Base-by-base conservation (phyloP, 805 yeast species). In the Schwanniomyces vanrijiae region DNA sequence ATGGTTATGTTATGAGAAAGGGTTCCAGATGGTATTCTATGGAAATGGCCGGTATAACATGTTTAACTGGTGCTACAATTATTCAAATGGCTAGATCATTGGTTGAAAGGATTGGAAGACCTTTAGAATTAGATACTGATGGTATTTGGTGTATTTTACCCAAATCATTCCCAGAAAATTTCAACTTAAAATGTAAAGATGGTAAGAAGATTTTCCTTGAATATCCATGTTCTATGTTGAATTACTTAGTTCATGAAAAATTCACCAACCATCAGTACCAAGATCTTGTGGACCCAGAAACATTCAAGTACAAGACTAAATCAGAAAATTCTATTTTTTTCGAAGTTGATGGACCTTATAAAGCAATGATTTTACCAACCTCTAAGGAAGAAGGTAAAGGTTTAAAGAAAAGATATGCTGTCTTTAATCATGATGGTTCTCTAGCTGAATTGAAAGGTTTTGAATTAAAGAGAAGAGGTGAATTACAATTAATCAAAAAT, bases 41-140 rank as follows among this genome's bases (percentile, higher is more conserved):
- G 94, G 99, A 94, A 66, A 94, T 95, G 99, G 99, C 99, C 0
- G 99, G 99, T 52, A 94, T 94, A 16, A 94, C 99, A 0, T 95
- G 99, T 77, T 76, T 91, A 42, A 94, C 99, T 0, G 99, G 99
- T 44, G 97, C 99, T 0, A 90, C 96, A 0, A 94, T 94, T 57
- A 94, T 94, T 73, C 98, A 95, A 68, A 88, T 92, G 94, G 99
- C 99, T 0, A 77, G 98, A 51, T 71, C 86, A 0, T 71, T 94
- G 49, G 97, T 94, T 11, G 98, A 92, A 63, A 74, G 97, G 58
- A 71, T 95, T 4, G 99, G 99, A 1, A 77, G 98, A 56, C 99
- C 99, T 0, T 72, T 94, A 50, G 99, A 94, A 61, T 78, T 94
- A 53, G 99, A 94, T 68, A 94, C 99, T 0, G 99, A 94, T 77